These are phyloP conservation scores for Iris pallida DNA, from an alignment of 116 monocot genomes.

Conservation along the genomic window DNA sequence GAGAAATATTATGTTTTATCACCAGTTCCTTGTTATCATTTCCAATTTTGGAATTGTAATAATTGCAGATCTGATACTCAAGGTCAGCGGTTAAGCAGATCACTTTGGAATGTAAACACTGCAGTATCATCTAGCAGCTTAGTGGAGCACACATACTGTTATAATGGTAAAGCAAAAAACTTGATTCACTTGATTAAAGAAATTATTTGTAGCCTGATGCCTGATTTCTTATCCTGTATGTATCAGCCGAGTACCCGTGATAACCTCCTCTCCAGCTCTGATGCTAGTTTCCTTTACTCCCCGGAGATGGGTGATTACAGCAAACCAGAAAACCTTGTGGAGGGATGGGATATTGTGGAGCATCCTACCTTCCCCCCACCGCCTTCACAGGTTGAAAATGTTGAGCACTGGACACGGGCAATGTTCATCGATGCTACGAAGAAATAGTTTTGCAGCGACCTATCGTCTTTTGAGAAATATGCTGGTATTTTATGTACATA, in stretches of 20 bases:
- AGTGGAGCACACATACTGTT: slow-evolving; percentile 42
- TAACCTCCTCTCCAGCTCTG: slow-evolving; percentile 40
- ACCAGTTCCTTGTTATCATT: too few relatives aligned
- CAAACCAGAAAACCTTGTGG: slow-evolving; percentile 66
- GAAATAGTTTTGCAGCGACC: too few relatives aligned
- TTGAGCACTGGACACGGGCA: slow-evolving; percentile 92
- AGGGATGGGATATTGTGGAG: slow-evolving; percentile 95
- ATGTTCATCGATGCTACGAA: slow-evolving; percentile 81
- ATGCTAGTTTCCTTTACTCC: slow-evolving; percentile 55
- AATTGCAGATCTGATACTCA: slow-evolving; percentile 59
- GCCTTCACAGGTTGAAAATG: slow-evolving; percentile 81
- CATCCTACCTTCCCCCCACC: slow-evolving; percentile 78
- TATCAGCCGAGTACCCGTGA: slow-evolving; percentile 32
- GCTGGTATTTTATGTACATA: too few relatives aligned
- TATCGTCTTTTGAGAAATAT: too few relatives aligned
- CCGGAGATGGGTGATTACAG: slow-evolving; percentile 25
- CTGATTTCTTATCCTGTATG: slow-evolving; percentile 3
- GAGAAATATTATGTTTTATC: too few relatives aligned
- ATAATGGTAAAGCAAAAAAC: slow-evolving; percentile 22
- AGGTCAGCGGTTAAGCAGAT: slow-evolving; percentile 44
- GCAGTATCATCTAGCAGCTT: slow-evolving; percentile 44
- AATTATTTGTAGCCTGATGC: not conserved
- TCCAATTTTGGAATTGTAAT: too few relatives aligned
- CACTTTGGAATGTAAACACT: slow-evolving; percentile 57
- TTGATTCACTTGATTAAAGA: not conserved